These are phyloP conservation scores for Rubia occidens DNA, from an alignment of 305 asterid species.

Conservation along the genomic window DNA sequence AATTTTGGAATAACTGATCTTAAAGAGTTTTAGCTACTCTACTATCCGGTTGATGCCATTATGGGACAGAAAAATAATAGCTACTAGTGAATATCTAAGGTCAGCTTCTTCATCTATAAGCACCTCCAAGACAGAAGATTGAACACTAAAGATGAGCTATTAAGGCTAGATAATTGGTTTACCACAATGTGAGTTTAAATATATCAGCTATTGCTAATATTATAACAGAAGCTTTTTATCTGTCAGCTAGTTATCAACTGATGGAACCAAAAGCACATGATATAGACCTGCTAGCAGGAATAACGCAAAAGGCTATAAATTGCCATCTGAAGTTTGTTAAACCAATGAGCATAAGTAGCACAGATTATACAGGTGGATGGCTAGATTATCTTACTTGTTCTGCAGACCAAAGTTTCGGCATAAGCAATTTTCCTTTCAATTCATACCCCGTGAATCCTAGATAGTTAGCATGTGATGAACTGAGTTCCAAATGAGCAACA, in stretches of 20 bases:
- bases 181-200: not conserved
- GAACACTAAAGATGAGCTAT: not conserved
- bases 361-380: not conserved
- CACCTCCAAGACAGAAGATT: not conserved
- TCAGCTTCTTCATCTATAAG: too few relatives aligned
- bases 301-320: not conserved
- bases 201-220: not conserved
- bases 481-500: slow-evolving; percentile 45
- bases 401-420: slow-evolving; percentile 89
- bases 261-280: not conserved
- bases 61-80: too few relatives aligned
- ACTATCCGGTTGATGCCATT: too few relatives aligned
- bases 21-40: too few relatives aligned
- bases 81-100: too few relatives aligned
- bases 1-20: too few relatives aligned
- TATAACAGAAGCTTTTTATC: not conserved
- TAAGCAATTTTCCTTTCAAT: slow-evolving; percentile 55
- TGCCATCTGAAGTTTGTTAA: not conserved
- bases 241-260: not conserved
- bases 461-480: slow-evolving; percentile 40
- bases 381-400: slow-evolving; percentile 50
- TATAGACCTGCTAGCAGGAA: not conserved
- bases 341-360: not conserved
- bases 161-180: not conserved
- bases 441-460: slow-evolving; percentile 74